Evolutionary conservation across 2,329 filamentous ascomycete species (phyloP), one percentile per base, ranked within the genome.

Genomic region (Phyllosticta capitalensis): DNA sequence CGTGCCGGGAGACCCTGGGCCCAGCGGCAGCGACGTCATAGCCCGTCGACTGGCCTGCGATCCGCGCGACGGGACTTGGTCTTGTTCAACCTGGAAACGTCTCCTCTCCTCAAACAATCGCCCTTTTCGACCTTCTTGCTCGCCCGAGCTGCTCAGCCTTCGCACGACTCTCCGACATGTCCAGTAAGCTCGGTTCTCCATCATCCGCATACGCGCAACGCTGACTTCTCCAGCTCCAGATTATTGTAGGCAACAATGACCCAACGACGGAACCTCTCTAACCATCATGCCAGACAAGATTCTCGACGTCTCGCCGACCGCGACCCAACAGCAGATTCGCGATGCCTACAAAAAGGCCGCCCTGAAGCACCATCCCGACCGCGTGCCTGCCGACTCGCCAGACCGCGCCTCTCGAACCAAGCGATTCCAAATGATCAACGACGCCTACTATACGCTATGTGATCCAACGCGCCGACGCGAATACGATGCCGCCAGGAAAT

Each of bases 291-390:
- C 64, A 92, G 89, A 92, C 76, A 84, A 82, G 55, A 82, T 88
- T 64, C 85, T 96, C 55, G 87, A 87, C 64, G 74, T 96, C 62
- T 71, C 85, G 56, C 82, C 89, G 38, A 87, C 81, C 65, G 91
- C 92, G 33, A 88, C 85, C 0, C 83, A 86, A 61, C 85, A 91
- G 68, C 88, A 97, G 72, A 87, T 99, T 70, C 88, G 92, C 67
- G 88, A 90, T 79, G 94, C 92, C 55, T 99, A 97, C 80, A 99
- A 99, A 73, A 87, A 88, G 87, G 89, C 67, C 45, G 65, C n/a
- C 28, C 79, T 97, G 52, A 95, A 94, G 75, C 91, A 89, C 64
- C 92, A 97, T 72, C 92, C 92, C 1, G 94, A 99, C 72, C 89
- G 94, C 61, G 90, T 99, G 49, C 81, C 91, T 26, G 77, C 83